Conservation (phyloP, 192 early-diverging fungal genomes). For the Podila verticillata region DNA sequence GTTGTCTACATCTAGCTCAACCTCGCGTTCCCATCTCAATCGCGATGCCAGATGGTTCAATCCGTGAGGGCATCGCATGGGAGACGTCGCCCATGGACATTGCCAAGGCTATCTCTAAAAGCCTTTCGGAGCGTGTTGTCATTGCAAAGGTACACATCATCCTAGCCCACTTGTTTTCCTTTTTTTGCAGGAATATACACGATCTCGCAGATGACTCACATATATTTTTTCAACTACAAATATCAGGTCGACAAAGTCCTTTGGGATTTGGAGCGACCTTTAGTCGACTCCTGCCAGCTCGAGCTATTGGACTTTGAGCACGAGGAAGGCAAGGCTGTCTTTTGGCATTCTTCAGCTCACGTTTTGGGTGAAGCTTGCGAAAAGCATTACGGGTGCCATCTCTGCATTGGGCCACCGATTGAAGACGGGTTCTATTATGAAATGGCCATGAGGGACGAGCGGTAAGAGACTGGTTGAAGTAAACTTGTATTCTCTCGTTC, state of each 20-base stretch:
- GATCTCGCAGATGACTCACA: not conserved
- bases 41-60: slow-evolving; percentile 85
- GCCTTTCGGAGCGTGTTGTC: slow-evolving; percentile 89
- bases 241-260: slow-evolving; percentile 76
- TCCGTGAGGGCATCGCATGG: slow-evolving; percentile 83
- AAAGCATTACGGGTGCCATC: slow-evolving; percentile 95
- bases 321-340: slow-evolving; percentile 91
- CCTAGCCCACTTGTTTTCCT: too few relatives aligned
- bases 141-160: slow-evolving; percentile 82
- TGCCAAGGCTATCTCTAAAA: slow-evolving; percentile 87
- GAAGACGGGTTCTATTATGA: slow-evolving; percentile 93
- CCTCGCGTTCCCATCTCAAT: slow-evolving; percentile 78
- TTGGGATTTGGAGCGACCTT: slow-evolving; percentile 87
- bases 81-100: slow-evolving; percentile 96
- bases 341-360: slow-evolving; percentile 99
- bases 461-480: not conserved
- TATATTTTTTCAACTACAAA: slow-evolving; percentile 7
- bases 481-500: not conserved
- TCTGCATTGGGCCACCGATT: slow-evolving; percentile 95
- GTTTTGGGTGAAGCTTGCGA: slow-evolving; percentile 97
- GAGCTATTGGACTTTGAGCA: slow-evolving; percentile 96
- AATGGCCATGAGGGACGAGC: slow-evolving; percentile 83
- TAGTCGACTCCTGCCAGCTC: slow-evolving; percentile 79
- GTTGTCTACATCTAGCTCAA: too few relatives aligned
- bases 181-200: too few relatives aligned